Evolutionary conservation across 1,139 yeast genomes (phyloP).

Genomic region (Diutina siamensis): DNA sequence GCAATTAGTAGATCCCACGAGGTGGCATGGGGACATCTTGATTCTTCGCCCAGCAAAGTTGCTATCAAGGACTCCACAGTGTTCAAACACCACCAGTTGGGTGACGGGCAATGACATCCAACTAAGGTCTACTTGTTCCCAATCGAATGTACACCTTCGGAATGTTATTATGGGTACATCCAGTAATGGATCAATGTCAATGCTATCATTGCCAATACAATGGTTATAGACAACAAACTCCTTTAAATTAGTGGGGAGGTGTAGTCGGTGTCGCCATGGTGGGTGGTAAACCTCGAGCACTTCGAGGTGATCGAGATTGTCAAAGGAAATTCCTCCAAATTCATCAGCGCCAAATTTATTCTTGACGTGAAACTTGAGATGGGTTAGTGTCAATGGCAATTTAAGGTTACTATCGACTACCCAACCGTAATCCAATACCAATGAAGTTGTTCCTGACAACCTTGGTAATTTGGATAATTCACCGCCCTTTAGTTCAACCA

Average conservation of each 20-base stretch:
- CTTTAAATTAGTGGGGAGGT: not conserved
- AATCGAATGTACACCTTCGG: not conserved
- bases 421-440: not conserved
- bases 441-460: not conserved
- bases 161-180: not conserved
- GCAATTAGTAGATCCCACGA: too few species aligned
- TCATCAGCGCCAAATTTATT: not conserved
- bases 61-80: not conserved
- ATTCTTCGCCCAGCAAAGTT: too few species aligned
- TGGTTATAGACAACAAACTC: not conserved
- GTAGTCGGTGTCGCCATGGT: not conserved
- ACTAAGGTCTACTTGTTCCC: not conserved
- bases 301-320: not conserved
- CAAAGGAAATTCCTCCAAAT: not conserved
- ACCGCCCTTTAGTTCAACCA: not conserved
- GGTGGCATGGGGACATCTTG: too few species aligned
- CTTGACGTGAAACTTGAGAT: not conserved
- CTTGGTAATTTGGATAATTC: not conserved
- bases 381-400: not conserved
- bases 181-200: not conserved
- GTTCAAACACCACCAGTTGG: not conserved
- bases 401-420: not conserved
- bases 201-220: not conserved
- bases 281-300: not conserved
- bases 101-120: not conserved